Evolutionary conservation across 306 rosid genomes (phyloP), one percentile per base, ranked within the genome.

Genomic region (Lithocarpus polystachyus): DNA sequence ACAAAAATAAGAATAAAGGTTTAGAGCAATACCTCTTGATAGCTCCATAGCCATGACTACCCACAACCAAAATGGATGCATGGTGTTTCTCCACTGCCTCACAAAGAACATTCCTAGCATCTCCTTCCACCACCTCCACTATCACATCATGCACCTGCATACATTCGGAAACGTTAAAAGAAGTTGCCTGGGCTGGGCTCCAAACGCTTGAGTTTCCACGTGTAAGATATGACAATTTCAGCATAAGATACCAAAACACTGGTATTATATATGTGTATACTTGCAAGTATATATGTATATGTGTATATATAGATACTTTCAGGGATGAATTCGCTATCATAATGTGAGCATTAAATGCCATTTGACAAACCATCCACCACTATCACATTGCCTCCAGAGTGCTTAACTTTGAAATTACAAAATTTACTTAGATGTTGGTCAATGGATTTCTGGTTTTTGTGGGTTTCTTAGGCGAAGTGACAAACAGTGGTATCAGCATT

Each of bases 11-110:
- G 64, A 33, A 19, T 18, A 33, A 19, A 15, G 17, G 2, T 5
- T 40, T 45, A 40, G 18, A 56, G 1, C 1, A 28, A 5, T 78
- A 90, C 97, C 98, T 86, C 82, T 94, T 92, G 31, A 94, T 57
- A 60, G 92, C 82, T 29, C 97, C 96, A 78, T 93, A 91, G 65
- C 96, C 92, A 84, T 93, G 97, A 68, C 96, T 88, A 2, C 97
- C 97, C 52, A 89, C 84, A 15, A 93, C 90, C 85, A 93, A 78
- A 37, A 88, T 17, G 22, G 96, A 85, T 59, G 97, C 97, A 22
- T 85, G 90, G 82, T 88, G 92, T 59, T 54, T 90, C 48, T 87
- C 93, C 69, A 85, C 96, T 15, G 89, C 89, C 1, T 93, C 91
- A 40, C 97, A 93, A 6, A 93, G 91, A 81, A 89, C 94, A 75